These are phyloP conservation scores for Geotrichum macrosporum DNA, from an alignment of 1,139 yeast genomes.

Conservation along the genomic window DNA sequence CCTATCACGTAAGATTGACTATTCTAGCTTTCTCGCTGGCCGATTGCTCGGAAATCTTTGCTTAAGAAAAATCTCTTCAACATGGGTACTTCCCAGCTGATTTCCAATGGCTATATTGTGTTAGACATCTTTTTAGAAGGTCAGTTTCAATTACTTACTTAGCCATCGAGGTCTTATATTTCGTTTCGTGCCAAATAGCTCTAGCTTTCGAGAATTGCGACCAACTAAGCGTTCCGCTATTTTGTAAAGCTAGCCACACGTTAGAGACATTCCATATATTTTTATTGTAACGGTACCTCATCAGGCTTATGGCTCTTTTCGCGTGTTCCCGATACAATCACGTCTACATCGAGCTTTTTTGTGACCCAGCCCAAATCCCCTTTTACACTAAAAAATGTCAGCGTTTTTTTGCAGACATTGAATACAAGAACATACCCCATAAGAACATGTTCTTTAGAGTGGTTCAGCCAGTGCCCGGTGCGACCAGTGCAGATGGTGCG, in stretches of 20 bases:
- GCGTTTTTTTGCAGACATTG: not conserved
- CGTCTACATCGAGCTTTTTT: constrained; percentile 62
- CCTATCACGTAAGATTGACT: too few relatives aligned
- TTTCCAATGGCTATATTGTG: constrained; percentile 58
- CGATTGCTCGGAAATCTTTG: constrained; percentile 24
- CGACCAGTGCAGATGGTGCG: constrained; percentile 91
- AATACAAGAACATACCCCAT: constrained; percentile 49
- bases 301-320: constrained; percentile 91
- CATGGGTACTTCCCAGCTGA: constrained; percentile 59
- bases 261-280: too few relatives aligned
- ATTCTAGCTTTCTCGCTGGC: too few relatives aligned
- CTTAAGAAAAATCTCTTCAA: constrained; percentile 56
- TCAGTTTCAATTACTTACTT: constrained; percentile 33
- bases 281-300: too few relatives aligned
- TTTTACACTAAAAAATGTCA: constrained; percentile 43
- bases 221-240: constrained; percentile 83
- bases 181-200: constrained; percentile 82
- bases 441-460: constrained; percentile 83
- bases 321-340: constrained; percentile 75
- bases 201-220: constrained; percentile 66
- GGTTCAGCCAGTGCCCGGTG: constrained; percentile 96
- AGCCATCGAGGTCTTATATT: constrained; percentile 89
- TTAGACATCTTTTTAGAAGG: not conserved
- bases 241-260: constrained; percentile 57
- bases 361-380: constrained; percentile 77